Evolutionary conservation across 805 yeast genomes (phyloP).

Genomic region (Teunomyces stri): DNA sequence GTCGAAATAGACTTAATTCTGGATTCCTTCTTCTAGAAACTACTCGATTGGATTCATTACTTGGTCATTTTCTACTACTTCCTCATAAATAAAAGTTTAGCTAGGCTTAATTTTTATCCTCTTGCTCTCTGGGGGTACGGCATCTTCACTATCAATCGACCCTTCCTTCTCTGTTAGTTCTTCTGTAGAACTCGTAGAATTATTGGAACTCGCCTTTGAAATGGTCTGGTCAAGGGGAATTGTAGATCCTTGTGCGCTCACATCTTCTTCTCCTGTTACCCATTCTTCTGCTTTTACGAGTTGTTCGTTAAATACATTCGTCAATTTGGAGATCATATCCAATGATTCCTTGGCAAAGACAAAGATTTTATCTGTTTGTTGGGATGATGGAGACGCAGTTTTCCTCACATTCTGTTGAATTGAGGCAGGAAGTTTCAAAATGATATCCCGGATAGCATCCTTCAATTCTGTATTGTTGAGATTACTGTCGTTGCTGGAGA

Average conservation of each 20-base stretch:
- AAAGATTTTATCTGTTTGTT: conserved; percentile 57
- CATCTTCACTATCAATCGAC: background rate
- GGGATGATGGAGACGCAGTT: conserved; percentile 10
- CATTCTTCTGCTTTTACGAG: conserved; percentile 83
- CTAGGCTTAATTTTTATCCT: conserved; percentile 5
- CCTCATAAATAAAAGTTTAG: background rate
- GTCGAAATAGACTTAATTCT: too few relatives aligned
- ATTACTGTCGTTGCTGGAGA: conserved; percentile 7
- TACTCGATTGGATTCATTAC: background rate
- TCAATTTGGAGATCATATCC: conserved; percentile 81
- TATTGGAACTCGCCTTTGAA: background rate
- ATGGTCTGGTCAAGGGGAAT: background rate
- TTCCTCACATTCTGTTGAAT: conserved; percentile 49
- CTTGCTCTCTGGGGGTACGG: conserved; percentile 4
- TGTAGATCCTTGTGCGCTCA: background rate
- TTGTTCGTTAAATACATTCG: conserved; percentile 81
- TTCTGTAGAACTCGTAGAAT: conserved; percentile 2
- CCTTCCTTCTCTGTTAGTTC: conserved; percentile 1
- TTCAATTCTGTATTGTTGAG: conserved; percentile 35
- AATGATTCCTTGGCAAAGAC: conserved; percentile 85
- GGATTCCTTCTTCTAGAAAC: background rate
- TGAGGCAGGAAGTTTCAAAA: conserved; percentile 67
- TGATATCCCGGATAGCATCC: conserved; percentile 72
- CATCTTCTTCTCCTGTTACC: conserved; percentile 48
- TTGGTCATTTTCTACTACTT: conserved; percentile 1